Evolutionary conservation across 2,329 filamentous ascomycete genomes (phyloP).

Genomic region (Cyclaneusma minus): DNA sequence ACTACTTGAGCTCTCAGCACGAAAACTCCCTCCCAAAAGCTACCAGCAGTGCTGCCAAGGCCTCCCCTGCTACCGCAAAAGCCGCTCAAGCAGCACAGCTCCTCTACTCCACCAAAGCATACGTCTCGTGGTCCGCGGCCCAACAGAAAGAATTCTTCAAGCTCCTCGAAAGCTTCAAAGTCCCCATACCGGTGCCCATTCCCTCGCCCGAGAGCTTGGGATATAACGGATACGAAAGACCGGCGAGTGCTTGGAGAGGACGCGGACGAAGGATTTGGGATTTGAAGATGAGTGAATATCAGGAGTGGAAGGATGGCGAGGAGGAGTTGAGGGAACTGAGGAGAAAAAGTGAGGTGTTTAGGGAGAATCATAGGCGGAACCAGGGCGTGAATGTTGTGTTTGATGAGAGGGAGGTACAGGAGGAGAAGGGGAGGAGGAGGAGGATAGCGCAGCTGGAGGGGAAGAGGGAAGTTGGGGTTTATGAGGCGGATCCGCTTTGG

Average conservation of each 20-base stretch:
- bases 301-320: slow-evolving; percentile 8
- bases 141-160: slow-evolving; percentile 16
- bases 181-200: slow-evolving; percentile 12
- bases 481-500: slow-evolving; percentile 52
- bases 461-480: slow-evolving; percentile 13
- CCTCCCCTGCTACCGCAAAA: slow-evolving; percentile 11
- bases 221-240: slow-evolving; percentile 6
- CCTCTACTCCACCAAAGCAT: slow-evolving; percentile 12
- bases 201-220: slow-evolving; percentile 9
- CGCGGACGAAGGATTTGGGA: slow-evolving; percentile 10
- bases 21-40: no score
- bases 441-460: slow-evolving; percentile 10
- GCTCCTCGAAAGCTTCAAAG: slow-evolving; percentile 10
- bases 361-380: slow-evolving; percentile 1
- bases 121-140: slow-evolving; percentile 9
- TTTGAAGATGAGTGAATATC: slow-evolving; percentile 11
- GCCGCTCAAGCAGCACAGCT: slow-evolving; percentile 9
- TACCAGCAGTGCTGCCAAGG: no score
- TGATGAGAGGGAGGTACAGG: slow-evolving; percentile 8
- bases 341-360: slow-evolving; percentile 7
- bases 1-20: no score
- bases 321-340: slow-evolving; percentile 8
- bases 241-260: background rate
- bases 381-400: background rate
- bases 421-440: slow-evolving; percentile 14